Conservation (phyloP, 2,329 filamentous ascomycete species). For the Fusarium tuaranense region DNA sequence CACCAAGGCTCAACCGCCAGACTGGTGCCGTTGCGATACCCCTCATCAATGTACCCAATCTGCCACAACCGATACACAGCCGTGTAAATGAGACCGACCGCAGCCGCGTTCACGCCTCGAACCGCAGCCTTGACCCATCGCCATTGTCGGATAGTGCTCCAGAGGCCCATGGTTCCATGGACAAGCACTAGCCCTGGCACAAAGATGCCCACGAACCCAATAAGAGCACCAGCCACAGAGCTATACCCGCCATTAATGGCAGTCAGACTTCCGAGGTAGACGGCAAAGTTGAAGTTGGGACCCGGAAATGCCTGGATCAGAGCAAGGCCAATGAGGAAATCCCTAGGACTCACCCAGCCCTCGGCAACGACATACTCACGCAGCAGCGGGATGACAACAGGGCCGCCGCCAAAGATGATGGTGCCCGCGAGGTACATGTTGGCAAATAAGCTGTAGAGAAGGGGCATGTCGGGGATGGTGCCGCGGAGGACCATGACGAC, state of each 20-base stretch:
- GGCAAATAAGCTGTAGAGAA: slow-evolving; percentile 72
- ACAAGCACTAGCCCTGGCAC: slow-evolving; percentile 61
- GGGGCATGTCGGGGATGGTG: slow-evolving; percentile 53
- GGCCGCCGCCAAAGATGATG: slow-evolving; percentile 73
- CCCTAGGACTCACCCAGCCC: slow-evolving; percentile 76
- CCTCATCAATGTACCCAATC: slow-evolving; percentile 68
- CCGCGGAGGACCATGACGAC: slow-evolving; percentile 64
- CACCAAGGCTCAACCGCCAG: slow-evolving; percentile 72
- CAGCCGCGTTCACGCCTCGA: slow-evolving; percentile 69
- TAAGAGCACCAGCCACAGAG: slow-evolving; percentile 59
- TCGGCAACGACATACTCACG: slow-evolving; percentile 73
- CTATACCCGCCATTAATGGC: slow-evolving; percentile 53
- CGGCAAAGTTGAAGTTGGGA: slow-evolving; percentile 64
- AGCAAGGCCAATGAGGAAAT: slow-evolving; percentile 79
- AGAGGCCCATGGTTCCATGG: slow-evolving; percentile 66
- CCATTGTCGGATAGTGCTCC: slow-evolving; percentile 60
- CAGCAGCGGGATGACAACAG: slow-evolving; percentile 73
- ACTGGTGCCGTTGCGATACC: slow-evolving; percentile 61
- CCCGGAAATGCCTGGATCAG: slow-evolving; percentile 76
- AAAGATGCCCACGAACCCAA: slow-evolving; percentile 67
- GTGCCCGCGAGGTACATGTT: slow-evolving; percentile 82
- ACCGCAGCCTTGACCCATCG: slow-evolving; percentile 62
- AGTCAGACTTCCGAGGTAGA: slow-evolving; percentile 66
- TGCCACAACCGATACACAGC: slow-evolving; percentile 74
- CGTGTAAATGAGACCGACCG: slow-evolving; percentile 72